Base-by-base conservation (phyloP, 805 yeast genomes). In the Candida germanica region DNA sequence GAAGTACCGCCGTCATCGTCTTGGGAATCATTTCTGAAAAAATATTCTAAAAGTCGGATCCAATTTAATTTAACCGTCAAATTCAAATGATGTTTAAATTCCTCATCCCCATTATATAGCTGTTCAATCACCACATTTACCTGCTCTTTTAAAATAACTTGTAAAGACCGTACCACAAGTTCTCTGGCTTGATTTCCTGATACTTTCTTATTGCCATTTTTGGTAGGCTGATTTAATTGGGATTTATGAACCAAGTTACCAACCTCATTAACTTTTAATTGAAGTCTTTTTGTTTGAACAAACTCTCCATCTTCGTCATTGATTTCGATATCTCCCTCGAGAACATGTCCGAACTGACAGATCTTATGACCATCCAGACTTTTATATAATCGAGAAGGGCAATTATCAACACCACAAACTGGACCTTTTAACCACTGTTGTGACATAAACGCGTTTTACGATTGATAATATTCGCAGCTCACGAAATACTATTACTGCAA, bases 331-430 rank as follows among this genome's bases (percentile, higher is more conserved):
- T 80, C 83, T 23, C 89, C 88, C 45, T 81, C 91, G 58, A 77
- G 75, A 14, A 89, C 88, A 60, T 91, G 98, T 4, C 98, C 98
- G 51, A 75, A 83, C 50, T 85, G 91, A 56, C 98, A 91, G 8
- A 89, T 81, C 38, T 80, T 73, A 33, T 77, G 77, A 17, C 98
- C 98, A 50, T 84, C 87, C 3, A 78, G 63, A 20, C 76, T 58
- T 33, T 82, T 71, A 77, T 87, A 91, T 33, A 81, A 71, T 25
- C 79, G 64, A 1, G 96, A 84, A 3, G 84, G 77, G 60, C 98
- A 91, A 64, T 91, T 91, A 44, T 84, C 89, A 2, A 80, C 79
- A 1, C 97, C 97, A 70, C 98, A 91, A 4, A 82, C 61, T 4
- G 85, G 82, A 2, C 98, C 98, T 47, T 79, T 67, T 26, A 71